Base-by-base conservation (phyloP, 2,329 filamentous ascomycete species). In the Nothophoma quercina region DNA sequence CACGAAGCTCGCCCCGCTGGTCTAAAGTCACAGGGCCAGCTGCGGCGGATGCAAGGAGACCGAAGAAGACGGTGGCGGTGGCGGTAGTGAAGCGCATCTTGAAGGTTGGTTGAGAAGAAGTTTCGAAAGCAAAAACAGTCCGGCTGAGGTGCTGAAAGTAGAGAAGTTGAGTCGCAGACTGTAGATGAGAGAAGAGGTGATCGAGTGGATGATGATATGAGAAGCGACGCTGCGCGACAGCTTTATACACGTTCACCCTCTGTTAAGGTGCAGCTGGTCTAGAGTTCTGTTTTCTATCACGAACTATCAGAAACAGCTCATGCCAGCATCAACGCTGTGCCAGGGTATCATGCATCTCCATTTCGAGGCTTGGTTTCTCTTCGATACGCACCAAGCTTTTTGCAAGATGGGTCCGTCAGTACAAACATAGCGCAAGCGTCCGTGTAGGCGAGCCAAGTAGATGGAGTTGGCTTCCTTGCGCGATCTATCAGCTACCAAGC, bases 21-120 rank as follows among this genome's bases (percentile, higher is more conserved):
- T 42, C n/a, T 12, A 52, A 6, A 36, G 50, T 12, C 13, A 44
- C 26, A 34, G 39, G 43, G n/a, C 25, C 39, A 29, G 50, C 50
- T 21, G 38, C 13, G 15, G 28, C 28, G 12, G 44, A 33, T 13
- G 43, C 22, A 6, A 48, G 15, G 18, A 53, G 33, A 6, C 38
- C 22, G 39, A 48, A 25, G 13, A 34, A 33, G 15, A 48, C 19
- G 18, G 44, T 35, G 16, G 42, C 26, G 26, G 50, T 35, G 7
- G 38, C 21, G 16, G 33, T 39, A 8, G 36, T 33, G 26, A 44
- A 44, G 22, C 32, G 44, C 43, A 48, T 53, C 26, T 7, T 36
- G 28, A 32, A 16, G 15, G 7, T 29, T 18, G 10, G 16, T 8
- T 10, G 15, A n/a, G 19, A 38, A 15, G 12, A 6, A 23, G 7